Evolutionary conservation across 345 rosid genomes (phyloP).

Genomic region (Geranium rotundifolium): DNA sequence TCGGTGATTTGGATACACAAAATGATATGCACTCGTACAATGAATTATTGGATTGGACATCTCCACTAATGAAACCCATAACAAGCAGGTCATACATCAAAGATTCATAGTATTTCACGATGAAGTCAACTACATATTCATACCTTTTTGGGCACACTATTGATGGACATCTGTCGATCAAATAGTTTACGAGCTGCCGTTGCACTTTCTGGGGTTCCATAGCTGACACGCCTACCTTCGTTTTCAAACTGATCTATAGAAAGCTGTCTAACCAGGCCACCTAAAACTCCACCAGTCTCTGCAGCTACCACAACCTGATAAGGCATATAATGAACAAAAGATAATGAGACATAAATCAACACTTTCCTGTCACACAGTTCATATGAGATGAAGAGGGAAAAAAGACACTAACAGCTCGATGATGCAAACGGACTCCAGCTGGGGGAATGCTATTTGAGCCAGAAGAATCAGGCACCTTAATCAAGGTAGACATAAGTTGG

Average conservation of each 20-base stretch:
- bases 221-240: slow-evolving; percentile 92
- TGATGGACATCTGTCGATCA: slow-evolving; percentile 93
- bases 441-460: slow-evolving; percentile 43
- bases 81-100: no score
- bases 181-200: slow-evolving; percentile 90
- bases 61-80: no score
- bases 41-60: no score
- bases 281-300: slow-evolving; percentile 94
- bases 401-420: slow-evolving; percentile 72
- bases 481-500: slow-evolving; percentile 48
- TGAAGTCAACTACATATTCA: neutral
- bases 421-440: slow-evolving; percentile 87
- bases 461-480: slow-evolving; percentile 59
- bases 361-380: slow-evolving; percentile 2
- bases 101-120: neutral
- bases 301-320: slow-evolving; percentile 92
- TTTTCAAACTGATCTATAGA: slow-evolving; percentile 96
- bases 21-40: no score
- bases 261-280: slow-evolving; percentile 95
- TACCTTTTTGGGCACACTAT: slow-evolving; percentile 94
- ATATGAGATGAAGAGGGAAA: neutral
- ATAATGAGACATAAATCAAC: neutral
- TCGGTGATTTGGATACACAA: no score
- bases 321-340: slow-evolving; percentile 9
- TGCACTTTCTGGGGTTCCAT: slow-evolving; percentile 91